A percentile compares a stretch with the other conserved stretches of the same genome.
phyloP scores from a whole-genome alignment of 2,329 filamentous ascomycete genomes.

The Raffaelea ambrosiae region DNA sequence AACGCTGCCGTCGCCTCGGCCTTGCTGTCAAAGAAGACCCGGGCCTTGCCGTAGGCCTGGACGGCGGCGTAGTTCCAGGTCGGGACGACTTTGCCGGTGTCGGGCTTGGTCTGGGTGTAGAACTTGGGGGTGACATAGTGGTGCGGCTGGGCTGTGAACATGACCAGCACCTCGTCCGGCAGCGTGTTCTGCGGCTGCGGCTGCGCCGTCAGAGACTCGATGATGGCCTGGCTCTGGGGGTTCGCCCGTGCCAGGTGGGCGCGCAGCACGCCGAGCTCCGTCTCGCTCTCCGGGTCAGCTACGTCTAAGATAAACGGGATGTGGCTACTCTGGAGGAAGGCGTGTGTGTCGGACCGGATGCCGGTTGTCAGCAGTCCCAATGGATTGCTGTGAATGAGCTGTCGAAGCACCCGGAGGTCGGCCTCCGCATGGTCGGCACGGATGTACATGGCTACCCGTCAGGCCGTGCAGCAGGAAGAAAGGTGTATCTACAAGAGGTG shows the following conservation, averaged over 20 bases:
- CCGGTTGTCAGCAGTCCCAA: constrained; percentile 56
- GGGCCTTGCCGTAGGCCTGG: constrained; percentile 53
- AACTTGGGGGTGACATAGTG: constrained; percentile 64
- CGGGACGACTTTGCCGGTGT: constrained; percentile 57
- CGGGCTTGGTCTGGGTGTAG: constrained; percentile 57
- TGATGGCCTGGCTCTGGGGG: constrained; percentile 52
- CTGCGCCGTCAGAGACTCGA: constrained; percentile 13
- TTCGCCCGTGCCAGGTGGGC: constrained; percentile 57
- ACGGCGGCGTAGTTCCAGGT: constrained; percentile 64
- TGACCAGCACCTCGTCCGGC: constrained; percentile 48
- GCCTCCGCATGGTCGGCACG: constrained; percentile 43
- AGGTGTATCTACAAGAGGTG: too few species aligned
- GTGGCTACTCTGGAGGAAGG: constrained; percentile 49
- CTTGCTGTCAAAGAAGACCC: constrained; percentile 41
- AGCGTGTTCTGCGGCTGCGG: constrained; percentile 17
- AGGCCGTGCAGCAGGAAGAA: too few species aligned
- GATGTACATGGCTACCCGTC: constrained; percentile 48
- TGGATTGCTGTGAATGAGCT: constrained; percentile 51
- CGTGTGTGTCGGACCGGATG: constrained; percentile 38
- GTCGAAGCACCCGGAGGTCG: constrained; percentile 37
- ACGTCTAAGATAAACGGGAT: constrained; percentile 52
- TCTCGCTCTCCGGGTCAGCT: constrained; percentile 28
- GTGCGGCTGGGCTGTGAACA: constrained; percentile 51
- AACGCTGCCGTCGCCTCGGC: constrained; percentile 29
- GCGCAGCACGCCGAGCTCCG: constrained; percentile 38